Evolutionary conservation across 306 rosid genomes (phyloP).

Genomic region (Trifolium fragiferum): DNA sequence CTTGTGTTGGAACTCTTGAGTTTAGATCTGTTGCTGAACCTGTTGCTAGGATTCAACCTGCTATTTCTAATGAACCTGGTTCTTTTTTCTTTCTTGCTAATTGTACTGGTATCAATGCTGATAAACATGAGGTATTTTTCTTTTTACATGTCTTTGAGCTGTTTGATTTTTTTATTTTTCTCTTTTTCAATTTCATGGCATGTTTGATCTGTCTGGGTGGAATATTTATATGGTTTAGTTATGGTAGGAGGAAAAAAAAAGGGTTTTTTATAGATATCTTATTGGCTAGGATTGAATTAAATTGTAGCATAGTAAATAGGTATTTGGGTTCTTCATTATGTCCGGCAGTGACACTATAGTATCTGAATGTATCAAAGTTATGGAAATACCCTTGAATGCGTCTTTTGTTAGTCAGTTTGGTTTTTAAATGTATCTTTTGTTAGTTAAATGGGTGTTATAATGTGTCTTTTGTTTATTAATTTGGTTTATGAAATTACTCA

Average conservation of each 20-base stretch:
- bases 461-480: not conserved
- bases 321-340: not conserved
- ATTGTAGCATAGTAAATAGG: not conserved
- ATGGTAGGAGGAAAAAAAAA: not conserved
- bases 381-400: not conserved
- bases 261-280: not conserved
- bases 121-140: conserved; percentile 62
- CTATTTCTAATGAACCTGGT: conserved; percentile 83
- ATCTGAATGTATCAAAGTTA: not conserved
- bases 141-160: not conserved
- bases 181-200: not conserved
- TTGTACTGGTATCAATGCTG: conserved; percentile 58
- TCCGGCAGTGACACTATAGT: not conserved
- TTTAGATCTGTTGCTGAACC: conserved; percentile 95
- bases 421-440: not conserved
- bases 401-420: not conserved
- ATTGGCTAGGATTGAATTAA: not conserved
- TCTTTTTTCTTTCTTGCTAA: conserved; percentile 90
- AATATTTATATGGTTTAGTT: not conserved
- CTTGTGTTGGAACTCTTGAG: conserved; percentile 96
- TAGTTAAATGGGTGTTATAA: not conserved
- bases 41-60: conserved; percentile 84
- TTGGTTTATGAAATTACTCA: not conserved
- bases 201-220: conserved; percentile 7
- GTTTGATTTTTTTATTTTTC: not conserved